Evolutionary conservation across 768 basidiomycete species (phyloP), one percentile per base, ranked within the genome.

Genomic region (Termitomyces sp.): DNA sequence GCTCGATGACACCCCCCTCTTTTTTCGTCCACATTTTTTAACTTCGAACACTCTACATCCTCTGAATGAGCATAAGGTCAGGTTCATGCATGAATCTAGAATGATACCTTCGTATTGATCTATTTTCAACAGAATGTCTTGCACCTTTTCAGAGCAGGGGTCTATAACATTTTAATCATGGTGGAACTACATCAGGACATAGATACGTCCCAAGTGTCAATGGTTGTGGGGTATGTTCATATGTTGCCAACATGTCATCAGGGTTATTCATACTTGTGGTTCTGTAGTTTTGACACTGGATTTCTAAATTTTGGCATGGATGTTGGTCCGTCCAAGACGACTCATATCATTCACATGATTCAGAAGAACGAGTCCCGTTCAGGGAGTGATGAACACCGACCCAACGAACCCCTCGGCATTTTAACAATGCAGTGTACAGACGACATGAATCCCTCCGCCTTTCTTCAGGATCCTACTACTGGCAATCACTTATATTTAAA

Each of bases 121-220:
- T 39, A 40, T 15, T 23, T 47, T 10, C 31, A 5, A 81, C 70
- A 74, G 61, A 76, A 81, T 7, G 67, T 81, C 23, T 74, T 78
- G 40, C 73, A 70, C 20, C 70, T 70, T 43, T 88, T 89, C 54
- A 66, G 71, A 23, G 61, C 66, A 25, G 89, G 88, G 3, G 75
- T 74, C 10, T 77, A 74, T 58, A 92, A 92, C 63, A 70, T 91
- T 10, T 68, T 91, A 31, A 72, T 92, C 31, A 71, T 79, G 27
- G 85, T 83, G 1, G 82, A 82, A 60, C 74, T 76, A 1, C 67
- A 75, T 5, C 83, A 86, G 64, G 86, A 87, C 63, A 59, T 87
- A 11, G 84, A 83, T 44, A 50, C 88, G 25, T 81, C 84, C 6
- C 75, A 75, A 29, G 79, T 77, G 7, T 76, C 79, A 7, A 68